These are phyloP conservation scores for Cladorrhinum samala DNA, from an alignment of 495 filamentous ascomycete genomes.

Conservation along the genomic window DNA sequence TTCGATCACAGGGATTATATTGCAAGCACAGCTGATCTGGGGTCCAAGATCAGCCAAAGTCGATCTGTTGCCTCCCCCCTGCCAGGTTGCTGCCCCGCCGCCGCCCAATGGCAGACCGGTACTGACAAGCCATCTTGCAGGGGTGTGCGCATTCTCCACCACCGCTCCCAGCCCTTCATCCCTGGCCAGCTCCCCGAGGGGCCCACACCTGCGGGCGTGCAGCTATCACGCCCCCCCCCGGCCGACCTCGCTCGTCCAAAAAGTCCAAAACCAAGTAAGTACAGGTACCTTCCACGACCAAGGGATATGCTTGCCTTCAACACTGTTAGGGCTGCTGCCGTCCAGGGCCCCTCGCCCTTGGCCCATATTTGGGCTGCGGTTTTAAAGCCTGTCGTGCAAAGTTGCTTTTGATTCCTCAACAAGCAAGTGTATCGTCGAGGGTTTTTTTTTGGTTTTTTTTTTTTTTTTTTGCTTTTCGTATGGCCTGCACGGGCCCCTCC, in stretches of 20 bases:
- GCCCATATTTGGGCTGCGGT: conserved; percentile 1
- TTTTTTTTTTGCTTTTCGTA: background rate
- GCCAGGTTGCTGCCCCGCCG: conserved; percentile 11
- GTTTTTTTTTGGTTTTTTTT: background rate
- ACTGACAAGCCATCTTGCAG: conserved; percentile 24
- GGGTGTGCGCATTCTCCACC: conserved; percentile 7
- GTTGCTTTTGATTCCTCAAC: background rate
- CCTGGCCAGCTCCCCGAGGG: too few relatives aligned
- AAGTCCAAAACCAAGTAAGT: too few relatives aligned
- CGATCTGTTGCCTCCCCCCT: conserved; percentile 26
- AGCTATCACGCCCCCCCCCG: conserved; percentile 5
- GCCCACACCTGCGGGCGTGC: conserved; percentile 18
- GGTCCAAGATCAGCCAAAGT: conserved; percentile 22
- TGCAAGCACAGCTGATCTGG: conserved; percentile 29
- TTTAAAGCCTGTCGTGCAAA: too few relatives aligned
- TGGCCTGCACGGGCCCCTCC: background rate
- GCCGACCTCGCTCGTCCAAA: conserved; percentile 7
- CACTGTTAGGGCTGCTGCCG: too few relatives aligned
- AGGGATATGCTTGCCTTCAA: too few relatives aligned
- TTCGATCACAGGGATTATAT: conserved; percentile 29
- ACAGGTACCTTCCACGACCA: background rate
- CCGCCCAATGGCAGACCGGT: conserved; percentile 18
- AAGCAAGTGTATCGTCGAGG: background rate
- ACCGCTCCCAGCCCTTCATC: conserved; percentile 6
- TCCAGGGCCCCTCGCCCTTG: background rate